phyloP scores from a whole-genome alignment of 2,329 filamentous ascomycete species.

The Pseudocercospora ulei region DNA sequence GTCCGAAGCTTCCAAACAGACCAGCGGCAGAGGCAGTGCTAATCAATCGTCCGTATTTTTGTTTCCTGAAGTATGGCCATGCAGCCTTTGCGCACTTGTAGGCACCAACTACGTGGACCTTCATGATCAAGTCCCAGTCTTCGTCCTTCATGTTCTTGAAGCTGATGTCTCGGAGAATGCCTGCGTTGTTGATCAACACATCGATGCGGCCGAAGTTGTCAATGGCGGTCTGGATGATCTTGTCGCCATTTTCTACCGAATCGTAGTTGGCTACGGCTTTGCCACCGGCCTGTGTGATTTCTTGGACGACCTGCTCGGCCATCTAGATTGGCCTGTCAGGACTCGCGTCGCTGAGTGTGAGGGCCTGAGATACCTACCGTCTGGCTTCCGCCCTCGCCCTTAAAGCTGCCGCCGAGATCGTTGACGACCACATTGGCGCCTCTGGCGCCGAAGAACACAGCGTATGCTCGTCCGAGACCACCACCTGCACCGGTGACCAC shows the following conservation, averaged over 20 bases:
- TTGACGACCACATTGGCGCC: conserved; percentile 95
- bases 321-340: conserved; percentile 44
- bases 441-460: conserved; percentile 79
- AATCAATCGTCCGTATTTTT: conserved; percentile 94
- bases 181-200: conserved; percentile 93
- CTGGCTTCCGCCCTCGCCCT: conserved; percentile 84
- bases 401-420: conserved; percentile 85
- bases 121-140: conserved; percentile 93
- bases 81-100: conserved; percentile 94
- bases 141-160: conserved; percentile 98
- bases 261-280: conserved; percentile 98
- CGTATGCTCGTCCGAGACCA: conserved; percentile 72
- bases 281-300: conserved; percentile 78
- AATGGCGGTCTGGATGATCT: conserved; percentile 84
- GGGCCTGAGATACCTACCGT: conserved; percentile 15
- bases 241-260: conserved; percentile 82
- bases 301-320: conserved; percentile 70
- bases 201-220: conserved; percentile 77
- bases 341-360: not conserved
- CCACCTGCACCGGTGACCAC: conserved; percentile 80
- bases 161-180: conserved; percentile 86
- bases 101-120: conserved; percentile 82
- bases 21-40: conserved; percentile 95
- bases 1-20: conserved; percentile 89
- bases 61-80: conserved; percentile 96